These are phyloP conservation scores for Gynostemma pentaphyllum DNA, from an alignment of 306 rosid species.

Conservation along the genomic window DNA sequence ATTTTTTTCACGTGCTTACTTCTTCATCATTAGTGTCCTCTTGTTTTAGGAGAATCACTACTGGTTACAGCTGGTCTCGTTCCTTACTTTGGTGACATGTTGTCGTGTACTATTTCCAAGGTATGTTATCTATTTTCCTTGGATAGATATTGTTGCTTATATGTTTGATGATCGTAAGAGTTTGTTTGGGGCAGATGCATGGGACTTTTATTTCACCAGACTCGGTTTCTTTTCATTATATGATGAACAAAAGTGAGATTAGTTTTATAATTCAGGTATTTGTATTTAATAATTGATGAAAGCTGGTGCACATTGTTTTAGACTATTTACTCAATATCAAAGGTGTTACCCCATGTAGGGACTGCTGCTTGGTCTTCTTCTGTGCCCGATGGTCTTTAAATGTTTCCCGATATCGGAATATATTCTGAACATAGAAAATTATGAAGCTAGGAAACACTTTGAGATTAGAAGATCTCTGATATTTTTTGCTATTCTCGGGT, in stretches of 20 bases:
- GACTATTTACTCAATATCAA: slow-evolving; percentile 12
- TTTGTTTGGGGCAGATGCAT: slow-evolving; percentile 37
- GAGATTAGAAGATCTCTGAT: slow-evolving; percentile 50
- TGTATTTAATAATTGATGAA: slow-evolving; percentile 13
- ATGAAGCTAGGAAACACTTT: slow-evolving; percentile 38
- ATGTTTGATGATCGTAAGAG: slow-evolving; percentile 14
- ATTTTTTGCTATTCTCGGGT: slow-evolving; percentile 50
- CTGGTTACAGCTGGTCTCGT: slow-evolving; percentile 72
- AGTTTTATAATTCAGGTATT: slow-evolving; percentile 71
- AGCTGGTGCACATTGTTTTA: slow-evolving; percentile 14
- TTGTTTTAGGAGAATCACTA: slow-evolving; percentile 66
- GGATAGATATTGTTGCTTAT: slow-evolving; percentile 8
- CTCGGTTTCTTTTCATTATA: slow-evolving; percentile 28
- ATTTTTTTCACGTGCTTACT: slow-evolving; percentile 8
- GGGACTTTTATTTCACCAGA: slow-evolving; percentile 38
- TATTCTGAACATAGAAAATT: slow-evolving; percentile 24
- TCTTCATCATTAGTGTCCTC: slow-evolving; percentile 3
- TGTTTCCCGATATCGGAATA: slow-evolving; percentile 47
- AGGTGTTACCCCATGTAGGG: slow-evolving; percentile 53
- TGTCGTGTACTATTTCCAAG: slow-evolving; percentile 53
- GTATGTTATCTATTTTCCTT: slow-evolving; percentile 15
- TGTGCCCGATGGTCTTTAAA: slow-evolving; percentile 57
- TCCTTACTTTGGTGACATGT: slow-evolving; percentile 88
- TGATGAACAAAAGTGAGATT: slow-evolving; percentile 64
- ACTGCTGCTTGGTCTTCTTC: slow-evolving; percentile 77